Percentiles rank a stretch among this genome's conserved stretches.
phyloP scores from a whole-genome alignment of 1,284 basidiomycete genomes.

The Ganoderma sp. region DNA sequence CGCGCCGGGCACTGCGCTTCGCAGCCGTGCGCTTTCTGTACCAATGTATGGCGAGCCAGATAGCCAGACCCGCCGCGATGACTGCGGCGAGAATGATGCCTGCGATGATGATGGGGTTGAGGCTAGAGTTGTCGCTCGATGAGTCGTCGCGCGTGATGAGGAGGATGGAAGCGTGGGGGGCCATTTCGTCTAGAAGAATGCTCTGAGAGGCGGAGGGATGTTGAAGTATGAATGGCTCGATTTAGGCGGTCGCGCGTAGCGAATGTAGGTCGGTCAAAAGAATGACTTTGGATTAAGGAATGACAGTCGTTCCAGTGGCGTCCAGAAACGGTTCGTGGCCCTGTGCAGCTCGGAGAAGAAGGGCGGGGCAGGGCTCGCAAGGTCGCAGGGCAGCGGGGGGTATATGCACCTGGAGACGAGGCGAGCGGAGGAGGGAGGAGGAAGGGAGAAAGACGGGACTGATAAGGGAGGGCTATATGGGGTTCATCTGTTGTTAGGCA shows the following conservation, averaged over 20 bases:
- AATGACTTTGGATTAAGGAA: conserved; percentile 24
- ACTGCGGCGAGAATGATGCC: conserved; percentile 55
- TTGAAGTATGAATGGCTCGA: background rate
- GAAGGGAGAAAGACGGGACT: background rate
- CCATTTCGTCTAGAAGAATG: conserved; percentile 18
- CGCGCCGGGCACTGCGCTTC: conserved; percentile 46
- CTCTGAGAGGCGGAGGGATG: background rate
- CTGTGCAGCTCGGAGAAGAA: background rate
- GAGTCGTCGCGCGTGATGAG: conserved; percentile 20
- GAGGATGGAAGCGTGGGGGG: conserved; percentile 16
- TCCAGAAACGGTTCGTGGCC: conserved; percentile 10
- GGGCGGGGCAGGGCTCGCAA: background rate
- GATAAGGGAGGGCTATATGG: conserved; percentile 8
- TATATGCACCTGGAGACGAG: conserved; percentile 7
- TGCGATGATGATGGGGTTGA: conserved; percentile 49
- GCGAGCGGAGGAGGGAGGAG: background rate
- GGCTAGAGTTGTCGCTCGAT: conserved; percentile 13
- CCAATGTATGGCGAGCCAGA: conserved; percentile 49
- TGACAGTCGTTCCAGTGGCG: conserved; percentile 20
- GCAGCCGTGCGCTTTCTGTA: conserved; percentile 48
- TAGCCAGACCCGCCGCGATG: conserved; percentile 42
- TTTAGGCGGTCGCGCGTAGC: conserved; percentile 7
- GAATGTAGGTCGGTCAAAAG: conserved; percentile 14
- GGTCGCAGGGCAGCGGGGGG: background rate
- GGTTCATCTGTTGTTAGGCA: conserved; percentile 8